A percentile compares a stretch with the other conserved stretches of the same genome.
These are phyloP conservation scores for Vaucheria bursata DNA, from an alignment of 352 stramenopile species.

Conservation along the genomic window DNA sequence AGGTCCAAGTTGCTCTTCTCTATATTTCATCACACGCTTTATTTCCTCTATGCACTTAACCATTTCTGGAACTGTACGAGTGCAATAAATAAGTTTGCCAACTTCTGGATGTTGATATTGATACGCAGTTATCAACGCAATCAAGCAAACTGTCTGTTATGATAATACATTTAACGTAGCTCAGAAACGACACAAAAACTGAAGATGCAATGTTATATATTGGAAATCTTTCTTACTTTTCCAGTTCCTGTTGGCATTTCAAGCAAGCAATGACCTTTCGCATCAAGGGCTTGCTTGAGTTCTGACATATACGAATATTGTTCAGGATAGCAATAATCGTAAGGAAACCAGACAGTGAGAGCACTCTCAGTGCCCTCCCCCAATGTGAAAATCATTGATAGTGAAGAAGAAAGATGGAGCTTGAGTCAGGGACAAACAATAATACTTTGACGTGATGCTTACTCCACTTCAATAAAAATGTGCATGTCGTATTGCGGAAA, in stretches of 20 bases:
- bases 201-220: too few species aligned
- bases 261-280: constrained; percentile 88
- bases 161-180: not conserved
- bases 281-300: constrained; percentile 92
- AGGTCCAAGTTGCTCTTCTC: constrained; percentile 57
- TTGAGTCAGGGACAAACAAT: too few species aligned
- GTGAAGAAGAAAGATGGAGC: too few species aligned
- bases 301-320: constrained; percentile 99
- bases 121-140: constrained; percentile 90
- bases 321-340: constrained; percentile 91
- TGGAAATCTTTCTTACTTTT: not conserved
- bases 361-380: constrained; percentile 59
- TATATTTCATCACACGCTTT: constrained; percentile 79
- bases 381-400: constrained; percentile 7
- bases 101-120: constrained; percentile 81
- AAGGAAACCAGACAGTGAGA: constrained; percentile 95
- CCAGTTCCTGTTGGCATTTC: constrained; percentile 91
- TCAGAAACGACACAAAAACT: not conserved
- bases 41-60: constrained; percentile 95
- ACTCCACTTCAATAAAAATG: too few species aligned
- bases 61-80: constrained; percentile 98
- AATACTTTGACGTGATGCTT: too few species aligned
- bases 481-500: too few species aligned
- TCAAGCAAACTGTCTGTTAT: constrained; percentile 91
- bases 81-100: constrained; percentile 99